Evolutionary conservation across 2,329 filamentous ascomycete genomes (phyloP).

Genomic region (Trematosphaeria pertusa): DNA sequence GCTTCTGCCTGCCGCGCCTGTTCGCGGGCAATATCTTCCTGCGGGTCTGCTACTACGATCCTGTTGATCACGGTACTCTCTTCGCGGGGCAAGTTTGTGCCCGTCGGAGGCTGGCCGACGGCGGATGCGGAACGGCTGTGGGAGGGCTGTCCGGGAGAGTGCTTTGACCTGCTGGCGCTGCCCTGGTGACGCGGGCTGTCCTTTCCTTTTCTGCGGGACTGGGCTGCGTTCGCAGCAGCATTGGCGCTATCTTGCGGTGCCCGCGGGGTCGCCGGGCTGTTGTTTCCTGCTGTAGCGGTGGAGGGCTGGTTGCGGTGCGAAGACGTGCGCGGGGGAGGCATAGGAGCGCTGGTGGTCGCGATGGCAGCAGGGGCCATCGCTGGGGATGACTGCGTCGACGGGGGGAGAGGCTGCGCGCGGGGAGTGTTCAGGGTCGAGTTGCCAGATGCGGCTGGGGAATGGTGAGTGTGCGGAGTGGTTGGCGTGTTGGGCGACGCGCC

Average conservation of each 20-base stretch:
- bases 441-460: conserved; percentile 44
- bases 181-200: conserved; percentile 49
- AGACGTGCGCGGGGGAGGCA: conserved; percentile 80
- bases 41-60: conserved; percentile 77
- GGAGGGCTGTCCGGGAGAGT: conserved; percentile 45
- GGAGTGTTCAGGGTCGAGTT: conserved; percentile 48
- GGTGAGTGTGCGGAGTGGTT: conserved; percentile 40
- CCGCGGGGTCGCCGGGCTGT: conserved; percentile 39
- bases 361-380: conserved; percentile 58
- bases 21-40: conserved; percentile 75
- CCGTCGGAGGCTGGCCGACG: conserved; percentile 61
- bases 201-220: conserved; percentile 58
- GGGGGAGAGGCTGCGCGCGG: conserved; percentile 52
- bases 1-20: conserved; percentile 72
- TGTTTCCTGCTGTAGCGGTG: conserved; percentile 20
- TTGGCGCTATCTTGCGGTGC: conserved; percentile 24
- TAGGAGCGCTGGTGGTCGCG: conserved; percentile 65
- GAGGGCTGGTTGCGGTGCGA: conserved; percentile 64
- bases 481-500: conserved; percentile 51
- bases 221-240: conserved; percentile 33
- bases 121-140: conserved; percentile 56
- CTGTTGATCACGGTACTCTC: conserved; percentile 80
- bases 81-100: conserved; percentile 69
- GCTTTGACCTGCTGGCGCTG: conserved; percentile 38
- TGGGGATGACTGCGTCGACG: conserved; percentile 52